These are phyloP conservation scores for Hericium rajendrae DNA, from an alignment of 768 basidiomycete species.

Conservation along the genomic window DNA sequence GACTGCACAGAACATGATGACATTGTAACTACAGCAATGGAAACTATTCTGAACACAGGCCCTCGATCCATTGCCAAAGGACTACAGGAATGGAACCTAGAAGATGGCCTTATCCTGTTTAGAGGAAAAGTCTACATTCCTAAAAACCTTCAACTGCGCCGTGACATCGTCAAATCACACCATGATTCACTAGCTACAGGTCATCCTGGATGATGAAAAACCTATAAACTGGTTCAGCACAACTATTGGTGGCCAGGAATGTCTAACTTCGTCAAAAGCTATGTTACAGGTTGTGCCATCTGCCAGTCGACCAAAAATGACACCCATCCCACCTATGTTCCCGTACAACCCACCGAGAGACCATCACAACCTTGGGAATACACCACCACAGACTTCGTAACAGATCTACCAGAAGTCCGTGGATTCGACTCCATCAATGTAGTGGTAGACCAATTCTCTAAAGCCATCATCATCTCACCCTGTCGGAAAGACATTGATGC, in stretches of 20 bases:
- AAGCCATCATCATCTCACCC: conserved; percentile 21
- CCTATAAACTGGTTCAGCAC: not conserved
- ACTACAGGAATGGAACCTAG: not conserved
- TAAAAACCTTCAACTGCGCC: not conserved
- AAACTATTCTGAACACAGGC: not conserved
- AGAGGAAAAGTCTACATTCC: not conserved
- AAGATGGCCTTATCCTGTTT: not conserved
- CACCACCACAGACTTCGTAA: conserved; percentile 15
- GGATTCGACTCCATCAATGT: conserved; percentile 15
- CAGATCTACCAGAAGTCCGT: conserved; percentile 12
- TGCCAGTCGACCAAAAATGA: conserved; percentile 21
- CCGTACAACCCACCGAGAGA: conserved; percentile 12
- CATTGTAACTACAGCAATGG: not conserved
- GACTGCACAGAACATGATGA: not conserved
- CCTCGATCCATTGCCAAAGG: not conserved
- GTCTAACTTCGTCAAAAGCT: conserved; percentile 10
- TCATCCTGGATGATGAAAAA: not conserved
- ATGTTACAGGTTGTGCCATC: conserved; percentile 19
- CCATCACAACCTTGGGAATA: conserved; percentile 1
- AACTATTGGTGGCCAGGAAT: conserved; percentile 22
- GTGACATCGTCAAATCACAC: not conserved
- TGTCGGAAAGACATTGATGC: conserved; percentile 11
- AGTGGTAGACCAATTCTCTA: conserved; percentile 18
- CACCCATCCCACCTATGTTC: conserved; percentile 2
- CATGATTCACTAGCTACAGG: not conserved